Percentiles rank a stretch among this genome's conserved stretches.
These are phyloP conservation scores for Fusarium piperis DNA, from an alignment of 2,329 filamentous ascomycete genomes.

Conservation along the genomic window DNA sequence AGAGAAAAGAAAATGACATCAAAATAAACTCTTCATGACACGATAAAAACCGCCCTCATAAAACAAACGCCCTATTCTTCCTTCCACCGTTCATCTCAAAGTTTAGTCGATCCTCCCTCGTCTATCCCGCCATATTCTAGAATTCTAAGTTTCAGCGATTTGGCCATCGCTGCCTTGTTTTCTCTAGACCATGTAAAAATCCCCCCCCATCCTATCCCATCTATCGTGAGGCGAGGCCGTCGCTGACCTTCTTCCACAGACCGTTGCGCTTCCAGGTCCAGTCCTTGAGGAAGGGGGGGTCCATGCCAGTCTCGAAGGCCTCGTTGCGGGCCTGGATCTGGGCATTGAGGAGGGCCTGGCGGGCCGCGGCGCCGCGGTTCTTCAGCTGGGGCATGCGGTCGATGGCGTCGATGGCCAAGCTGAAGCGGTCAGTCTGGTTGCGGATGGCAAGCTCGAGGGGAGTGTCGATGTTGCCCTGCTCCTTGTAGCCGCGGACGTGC, in stretches of 20 bases:
- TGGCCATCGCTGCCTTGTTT: background rate
- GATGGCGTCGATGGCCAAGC: slow-evolving; percentile 79
- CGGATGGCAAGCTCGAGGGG: slow-evolving; percentile 81
- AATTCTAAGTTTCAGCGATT: slow-evolving; percentile 9
- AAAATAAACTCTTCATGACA: slow-evolving; percentile 25
- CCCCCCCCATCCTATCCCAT: background rate
- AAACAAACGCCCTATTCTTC: slow-evolving; percentile 35
- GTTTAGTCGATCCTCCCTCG: slow-evolving; percentile 4
- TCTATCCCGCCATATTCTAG: slow-evolving; percentile 29
- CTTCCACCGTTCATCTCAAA: slow-evolving; percentile 17
- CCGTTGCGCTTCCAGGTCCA: slow-evolving; percentile 71
- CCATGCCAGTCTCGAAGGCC: slow-evolving; percentile 76
- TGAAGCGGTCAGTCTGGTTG: slow-evolving; percentile 81
- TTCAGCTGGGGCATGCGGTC: slow-evolving; percentile 71
- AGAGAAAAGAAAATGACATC: slow-evolving; percentile 24
- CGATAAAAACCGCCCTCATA: slow-evolving; percentile 7
- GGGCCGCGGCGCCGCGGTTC: slow-evolving; percentile 69
- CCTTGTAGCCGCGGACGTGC: slow-evolving; percentile 80
- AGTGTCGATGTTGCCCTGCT: slow-evolving; percentile 87
- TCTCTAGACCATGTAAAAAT: background rate
- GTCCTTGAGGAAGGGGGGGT: slow-evolving; percentile 71
- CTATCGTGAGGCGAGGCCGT: slow-evolving; percentile 39
- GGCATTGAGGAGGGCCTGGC: slow-evolving; percentile 71
- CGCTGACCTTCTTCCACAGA: slow-evolving; percentile 48
- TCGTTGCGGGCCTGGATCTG: slow-evolving; percentile 71